These are phyloP conservation scores for Boletus bicolor DNA, from an alignment of 768 basidiomycete species.

Conservation along the genomic window DNA sequence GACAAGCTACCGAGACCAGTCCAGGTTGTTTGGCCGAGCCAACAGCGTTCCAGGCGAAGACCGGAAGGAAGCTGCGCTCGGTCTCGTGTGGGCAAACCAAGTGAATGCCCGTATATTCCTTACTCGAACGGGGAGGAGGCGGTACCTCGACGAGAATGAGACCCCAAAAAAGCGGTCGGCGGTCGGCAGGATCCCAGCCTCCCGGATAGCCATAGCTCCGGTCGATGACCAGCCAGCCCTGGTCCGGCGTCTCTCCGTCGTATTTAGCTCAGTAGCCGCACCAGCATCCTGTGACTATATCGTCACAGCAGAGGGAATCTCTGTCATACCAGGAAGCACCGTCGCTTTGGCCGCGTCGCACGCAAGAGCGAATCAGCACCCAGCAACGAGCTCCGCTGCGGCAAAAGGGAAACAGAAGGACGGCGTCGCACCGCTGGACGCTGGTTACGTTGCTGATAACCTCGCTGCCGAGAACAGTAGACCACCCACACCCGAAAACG, in stretches of 20 bases:
- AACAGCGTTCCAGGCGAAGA: constrained; percentile 55
- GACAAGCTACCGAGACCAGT: constrained; percentile 67
- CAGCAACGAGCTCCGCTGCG: constrained; percentile 10
- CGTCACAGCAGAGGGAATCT: constrained; percentile 60
- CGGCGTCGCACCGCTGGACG: constrained; percentile 36
- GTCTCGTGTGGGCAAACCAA: constrained; percentile 92
- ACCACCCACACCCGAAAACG: constrained; percentile 24
- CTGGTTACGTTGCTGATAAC: constrained; percentile 31
- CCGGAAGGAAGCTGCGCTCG: constrained; percentile 77
- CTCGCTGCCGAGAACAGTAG: constrained; percentile 12
- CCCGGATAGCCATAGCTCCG: constrained; percentile 6
- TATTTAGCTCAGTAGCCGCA: constrained; percentile 67
- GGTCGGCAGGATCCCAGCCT: constrained; percentile 2
- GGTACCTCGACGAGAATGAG: constrained; percentile 44
- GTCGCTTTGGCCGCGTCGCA: constrained; percentile 4
- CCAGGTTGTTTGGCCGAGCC: constrained; percentile 71
- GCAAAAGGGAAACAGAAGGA: constrained; percentile 2
- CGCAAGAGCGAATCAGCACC: background rate
- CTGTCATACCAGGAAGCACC: constrained; percentile 26
- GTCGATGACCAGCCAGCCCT: constrained; percentile 45
- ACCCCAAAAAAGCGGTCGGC: constrained; percentile 25
- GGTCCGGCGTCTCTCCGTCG: constrained; percentile 68
- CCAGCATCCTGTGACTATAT: constrained; percentile 73
- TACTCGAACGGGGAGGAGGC: constrained; percentile 67
- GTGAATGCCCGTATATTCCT: constrained; percentile 85